Percentiles rank a stretch among this genome's conserved stretches.
These are phyloP conservation scores for Epichloe coenophiala DNA, from an alignment of 2,329 filamentous ascomycete species.

Conservation along the genomic window DNA sequence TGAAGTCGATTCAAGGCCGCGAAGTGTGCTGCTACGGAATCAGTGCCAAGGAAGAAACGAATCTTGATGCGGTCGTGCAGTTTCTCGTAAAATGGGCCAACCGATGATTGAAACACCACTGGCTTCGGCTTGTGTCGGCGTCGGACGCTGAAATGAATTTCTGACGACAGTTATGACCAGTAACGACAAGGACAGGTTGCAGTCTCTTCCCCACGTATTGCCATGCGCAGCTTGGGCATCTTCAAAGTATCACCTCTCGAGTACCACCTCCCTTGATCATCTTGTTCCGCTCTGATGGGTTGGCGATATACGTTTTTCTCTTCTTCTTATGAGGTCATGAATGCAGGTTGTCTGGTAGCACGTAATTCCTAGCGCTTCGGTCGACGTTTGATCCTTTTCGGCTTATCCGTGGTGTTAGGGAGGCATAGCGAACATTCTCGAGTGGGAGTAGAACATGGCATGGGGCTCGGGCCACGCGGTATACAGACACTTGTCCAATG, in stretches of 20 bases:
- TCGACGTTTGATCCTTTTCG: not conserved
- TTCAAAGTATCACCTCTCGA: not conserved
- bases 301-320: conserved; percentile 17
- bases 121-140: not conserved
- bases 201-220: not conserved
- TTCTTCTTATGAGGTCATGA: conserved; percentile 20
- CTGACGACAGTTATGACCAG: conserved; percentile 6
- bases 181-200: conserved; percentile 3
- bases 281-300: conserved; percentile 7
- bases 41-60: conserved; percentile 97
- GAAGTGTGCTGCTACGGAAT: conserved; percentile 98
- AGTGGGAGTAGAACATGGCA: conserved; percentile 3
- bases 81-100: conserved; percentile 88
- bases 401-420: conserved; percentile 1
- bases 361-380: conserved; percentile 1
- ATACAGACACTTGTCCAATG: conserved; percentile 4
- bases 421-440: conserved; percentile 5
- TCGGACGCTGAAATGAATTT: not conserved
- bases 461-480: conserved; percentile 2
- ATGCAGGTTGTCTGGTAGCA: conserved; percentile 3
- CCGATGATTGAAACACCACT: conserved; percentile 34
- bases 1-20: conserved; percentile 78
- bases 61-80: conserved; percentile 89
- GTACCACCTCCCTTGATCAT: not conserved
- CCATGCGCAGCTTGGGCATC: not conserved